Conservation (phyloP, 225 moss, liverwort and hornwort species). For the Anthoceros angustus region DNA sequence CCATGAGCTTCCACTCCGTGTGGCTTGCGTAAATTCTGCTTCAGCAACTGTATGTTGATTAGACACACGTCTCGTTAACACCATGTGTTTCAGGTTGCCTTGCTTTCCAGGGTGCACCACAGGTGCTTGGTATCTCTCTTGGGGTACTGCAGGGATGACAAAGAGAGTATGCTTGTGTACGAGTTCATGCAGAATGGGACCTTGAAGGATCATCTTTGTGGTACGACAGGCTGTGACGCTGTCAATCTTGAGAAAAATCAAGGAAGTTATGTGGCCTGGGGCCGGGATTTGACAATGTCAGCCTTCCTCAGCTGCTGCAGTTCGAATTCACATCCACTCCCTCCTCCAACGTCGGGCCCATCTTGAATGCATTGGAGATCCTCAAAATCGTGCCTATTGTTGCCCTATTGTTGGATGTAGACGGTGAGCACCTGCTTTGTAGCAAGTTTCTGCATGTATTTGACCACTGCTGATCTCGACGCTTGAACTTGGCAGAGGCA, state of each 20-base stretch:
- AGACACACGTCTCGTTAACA: no score
- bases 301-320: slow-evolving; percentile 12
- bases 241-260: slow-evolving; percentile 22
- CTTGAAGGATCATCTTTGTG: no score
- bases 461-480: not conserved
- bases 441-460: not conserved
- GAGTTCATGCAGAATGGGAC: no score
- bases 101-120: no score
- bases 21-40: no score
- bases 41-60: no score
- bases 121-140: no score
- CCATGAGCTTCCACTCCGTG: no score
- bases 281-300: slow-evolving; percentile 11
- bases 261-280: slow-evolving; percentile 14
- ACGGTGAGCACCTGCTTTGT: slow-evolving; percentile 15
- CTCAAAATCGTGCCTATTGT: slow-evolving; percentile 20
- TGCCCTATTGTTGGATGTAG: slow-evolving; percentile 10
- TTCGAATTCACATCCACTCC: slow-evolving; percentile 11
- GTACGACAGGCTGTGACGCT: no score
- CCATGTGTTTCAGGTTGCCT: no score
- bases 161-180: no score
- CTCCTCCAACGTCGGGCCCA: slow-evolving; percentile 18
- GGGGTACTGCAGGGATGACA: no score
- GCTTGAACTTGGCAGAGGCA: slow-evolving; percentile 17
- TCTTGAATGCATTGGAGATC: slow-evolving; percentile 34